Evolutionary conservation across 768 basidiomycete species (phyloP).

Genomic region (Boletellus emodensis): DNA sequence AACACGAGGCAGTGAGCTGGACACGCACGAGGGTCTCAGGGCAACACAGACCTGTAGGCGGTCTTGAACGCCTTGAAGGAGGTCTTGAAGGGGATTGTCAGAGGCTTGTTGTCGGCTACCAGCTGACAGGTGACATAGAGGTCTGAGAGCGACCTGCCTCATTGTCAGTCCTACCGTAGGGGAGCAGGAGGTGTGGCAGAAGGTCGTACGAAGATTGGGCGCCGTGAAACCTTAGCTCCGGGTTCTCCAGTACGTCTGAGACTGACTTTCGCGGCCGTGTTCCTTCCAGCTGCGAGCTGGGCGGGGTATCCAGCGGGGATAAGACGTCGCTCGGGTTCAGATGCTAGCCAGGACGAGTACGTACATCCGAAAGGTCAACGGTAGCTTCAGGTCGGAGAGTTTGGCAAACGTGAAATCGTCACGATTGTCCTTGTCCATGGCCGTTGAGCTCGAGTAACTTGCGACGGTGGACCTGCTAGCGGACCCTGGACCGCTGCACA

Average conservation of each 20-base stretch:
- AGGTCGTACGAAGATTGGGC: constrained; percentile 64
- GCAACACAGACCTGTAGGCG: constrained; percentile 57
- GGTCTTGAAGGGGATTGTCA: constrained; percentile 89
- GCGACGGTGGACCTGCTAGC: neutral
- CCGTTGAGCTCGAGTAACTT: neutral
- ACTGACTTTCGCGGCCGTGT: constrained; percentile 64
- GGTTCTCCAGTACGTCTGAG: constrained; percentile 78
- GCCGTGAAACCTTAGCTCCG: constrained; percentile 79
- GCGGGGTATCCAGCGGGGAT: neutral
- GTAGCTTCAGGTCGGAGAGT: constrained; percentile 82
- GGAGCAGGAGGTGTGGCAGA: constrained; percentile 4
- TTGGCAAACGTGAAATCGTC: constrained; percentile 94
- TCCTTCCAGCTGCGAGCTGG: constrained; percentile 84
- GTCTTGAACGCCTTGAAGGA: constrained; percentile 91
- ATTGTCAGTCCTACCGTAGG: constrained; percentile 16
- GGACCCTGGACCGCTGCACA: neutral
- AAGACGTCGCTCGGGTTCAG: neutral
- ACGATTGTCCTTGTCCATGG: constrained; percentile 60
- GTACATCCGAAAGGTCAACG: constrained; percentile 83
- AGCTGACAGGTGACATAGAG: constrained; percentile 92
- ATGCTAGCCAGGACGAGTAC: constrained; percentile 11
- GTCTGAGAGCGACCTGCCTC: constrained; percentile 77
- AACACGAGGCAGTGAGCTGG: neutral
- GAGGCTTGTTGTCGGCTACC: constrained; percentile 86
- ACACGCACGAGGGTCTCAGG: neutral